Evolutionary conservation across 2,329 filamentous ascomycete species (phyloP).

Genomic region (Neofusicoccum kwambonambiense): DNA sequence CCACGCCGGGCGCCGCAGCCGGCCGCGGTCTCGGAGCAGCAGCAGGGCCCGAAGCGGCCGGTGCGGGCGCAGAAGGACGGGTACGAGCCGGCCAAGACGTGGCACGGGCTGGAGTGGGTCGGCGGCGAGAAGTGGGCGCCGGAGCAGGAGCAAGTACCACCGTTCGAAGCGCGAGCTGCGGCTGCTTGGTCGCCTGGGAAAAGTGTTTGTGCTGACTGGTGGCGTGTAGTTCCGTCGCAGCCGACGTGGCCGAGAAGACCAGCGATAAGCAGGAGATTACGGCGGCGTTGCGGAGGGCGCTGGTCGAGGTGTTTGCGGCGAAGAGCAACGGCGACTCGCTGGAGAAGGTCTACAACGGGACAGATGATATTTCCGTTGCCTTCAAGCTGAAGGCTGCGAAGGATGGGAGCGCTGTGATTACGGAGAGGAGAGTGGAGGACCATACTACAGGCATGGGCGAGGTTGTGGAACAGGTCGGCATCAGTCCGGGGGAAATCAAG

Average conservation of each 20-base stretch:
- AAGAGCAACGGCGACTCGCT: not conserved
- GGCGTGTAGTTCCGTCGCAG: not conserved
- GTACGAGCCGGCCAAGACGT: slow-evolving; percentile 50
- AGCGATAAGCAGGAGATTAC: not conserved
- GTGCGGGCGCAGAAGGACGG: not conserved
- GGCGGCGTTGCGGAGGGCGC: not conserved
- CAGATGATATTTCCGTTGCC: not conserved
- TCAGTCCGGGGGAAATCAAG: not conserved
- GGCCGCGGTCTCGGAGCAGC: not conserved
- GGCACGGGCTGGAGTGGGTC: slow-evolving; percentile 53
- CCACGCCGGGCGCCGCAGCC: not conserved
- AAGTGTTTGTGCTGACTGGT: not conserved
- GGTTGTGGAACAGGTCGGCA: not conserved
- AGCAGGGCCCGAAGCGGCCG: too few relatives aligned
- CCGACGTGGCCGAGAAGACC: not conserved
- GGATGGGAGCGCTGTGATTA: not conserved
- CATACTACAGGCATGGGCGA: not conserved
- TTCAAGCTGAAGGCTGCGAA: not conserved
- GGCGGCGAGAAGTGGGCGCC: slow-evolving; percentile 45
- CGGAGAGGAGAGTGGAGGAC: not conserved
- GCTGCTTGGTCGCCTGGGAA: not conserved
- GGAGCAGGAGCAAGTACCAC: slow-evolving; percentile 22
- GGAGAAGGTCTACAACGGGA: not conserved
- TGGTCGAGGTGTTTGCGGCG: slow-evolving; percentile 7
- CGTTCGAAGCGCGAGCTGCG: not conserved